Base-by-base conservation (phyloP, 441 rosid species). In the Erysimum pusillum region DNA sequence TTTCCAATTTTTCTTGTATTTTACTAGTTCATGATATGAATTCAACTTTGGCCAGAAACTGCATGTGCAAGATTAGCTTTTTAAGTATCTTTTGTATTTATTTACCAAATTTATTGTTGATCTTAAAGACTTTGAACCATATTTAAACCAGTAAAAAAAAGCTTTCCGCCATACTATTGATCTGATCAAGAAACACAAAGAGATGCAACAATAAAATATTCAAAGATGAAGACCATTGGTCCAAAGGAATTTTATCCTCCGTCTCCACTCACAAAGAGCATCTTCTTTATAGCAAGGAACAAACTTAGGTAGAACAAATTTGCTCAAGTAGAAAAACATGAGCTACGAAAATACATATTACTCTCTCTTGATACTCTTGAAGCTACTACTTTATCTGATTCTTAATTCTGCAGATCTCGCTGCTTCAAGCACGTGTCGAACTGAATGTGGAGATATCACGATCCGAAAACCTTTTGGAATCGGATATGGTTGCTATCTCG, bases 391-490 rank as follows among this genome's bases (percentile, higher is more conserved):
- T 46, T 44, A 64, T 7, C 7, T 45, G 34, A 62, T 64, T 22
- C 22, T 61, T 69, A 39, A 28, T 46, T 58, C 53, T 14, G 57
- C 32, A 49, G 69, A 41, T 28, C 15, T 59, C 2, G 9, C 63
- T 60, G 18, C 34, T 57, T 60, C 74, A 48, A 46, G 7, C 20
- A 9, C 57, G 7, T 63, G 54, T 61, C 49, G 0, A 39, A 10
- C 1, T 0, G 25, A 41, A 1, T 84, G 83, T 39, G 85, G 85
- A 67, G 65, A 52, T 36, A 70, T 84, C 36, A 0, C 1, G 1
- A 77, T 79, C 52, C 65, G 71, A 45, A 63, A 56, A 49, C 83
- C 87, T 9, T 84, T 77, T 51, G 87, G 85, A 49, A 76, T 71
- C 13, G 76, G 74, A 46, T 7, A 36, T 0, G 22, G 0, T 57